Evolutionary conservation across 2,329 filamentous ascomycete species (phyloP).

Genomic region (Colletotrichum australisinense): DNA sequence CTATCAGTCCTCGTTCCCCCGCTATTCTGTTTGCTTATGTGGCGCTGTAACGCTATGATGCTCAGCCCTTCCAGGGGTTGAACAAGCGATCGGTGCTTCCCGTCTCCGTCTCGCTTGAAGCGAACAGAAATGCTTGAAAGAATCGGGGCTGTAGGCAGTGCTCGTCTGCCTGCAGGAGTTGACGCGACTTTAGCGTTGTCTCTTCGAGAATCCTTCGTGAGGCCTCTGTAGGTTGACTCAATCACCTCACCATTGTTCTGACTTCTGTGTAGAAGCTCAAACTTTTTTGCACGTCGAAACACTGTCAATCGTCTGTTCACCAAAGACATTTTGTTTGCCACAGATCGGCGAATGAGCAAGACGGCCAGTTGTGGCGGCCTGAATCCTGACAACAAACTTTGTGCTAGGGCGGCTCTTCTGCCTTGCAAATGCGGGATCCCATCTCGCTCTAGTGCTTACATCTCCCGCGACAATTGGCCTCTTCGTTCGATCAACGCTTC

Average conservation of each 20-base stretch:
- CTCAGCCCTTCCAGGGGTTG: slow-evolving; percentile 8
- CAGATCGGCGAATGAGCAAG: slow-evolving; percentile 12
- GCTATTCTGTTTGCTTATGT: background rate
- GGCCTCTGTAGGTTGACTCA: background rate
- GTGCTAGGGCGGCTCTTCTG: background rate
- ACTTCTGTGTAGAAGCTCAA: background rate
- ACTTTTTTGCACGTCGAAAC: background rate
- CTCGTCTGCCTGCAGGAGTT: background rate
- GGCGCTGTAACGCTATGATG: background rate
- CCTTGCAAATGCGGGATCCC: background rate
- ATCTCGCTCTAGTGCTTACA: slow-evolving; percentile 14
- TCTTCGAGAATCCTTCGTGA: background rate
- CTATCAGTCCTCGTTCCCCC: background rate
- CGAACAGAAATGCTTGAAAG: background rate
- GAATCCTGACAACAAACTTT: background rate
- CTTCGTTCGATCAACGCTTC: background rate
- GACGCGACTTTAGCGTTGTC: background rate
- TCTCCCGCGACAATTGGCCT: background rate
- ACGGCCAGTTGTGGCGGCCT: background rate
- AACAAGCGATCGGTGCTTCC: background rate
- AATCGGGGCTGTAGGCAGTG: background rate
- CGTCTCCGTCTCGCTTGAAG: slow-evolving; percentile 6
- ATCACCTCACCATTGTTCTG: background rate
- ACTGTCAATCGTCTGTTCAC: background rate
- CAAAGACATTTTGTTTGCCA: background rate